phyloP scores from a whole-genome alignment of 768 basidiomycete genomes.

The Pholiota molesta region DNA sequence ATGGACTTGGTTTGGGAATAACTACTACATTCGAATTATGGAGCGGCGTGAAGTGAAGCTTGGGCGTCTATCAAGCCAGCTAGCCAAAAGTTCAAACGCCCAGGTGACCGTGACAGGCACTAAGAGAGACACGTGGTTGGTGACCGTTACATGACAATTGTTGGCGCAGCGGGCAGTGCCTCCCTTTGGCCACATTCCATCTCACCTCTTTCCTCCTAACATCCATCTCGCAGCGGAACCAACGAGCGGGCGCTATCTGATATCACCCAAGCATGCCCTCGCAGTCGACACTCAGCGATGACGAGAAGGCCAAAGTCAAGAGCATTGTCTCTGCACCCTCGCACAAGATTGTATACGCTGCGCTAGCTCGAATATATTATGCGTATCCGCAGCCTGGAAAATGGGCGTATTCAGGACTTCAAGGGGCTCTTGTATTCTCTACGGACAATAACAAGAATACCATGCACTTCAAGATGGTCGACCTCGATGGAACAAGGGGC shows the following conservation, averaged over 20 bases:
- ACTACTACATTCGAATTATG: no score
- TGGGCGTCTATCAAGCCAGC: not conserved
- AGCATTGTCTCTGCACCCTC: slow-evolving; percentile 52
- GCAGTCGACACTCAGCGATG: slow-evolving; percentile 65
- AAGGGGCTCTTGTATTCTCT: slow-evolving; percentile 82
- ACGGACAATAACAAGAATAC: slow-evolving; percentile 59
- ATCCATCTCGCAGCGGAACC: not conserved
- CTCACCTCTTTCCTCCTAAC: not conserved
- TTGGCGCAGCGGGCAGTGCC: slow-evolving; percentile 2
- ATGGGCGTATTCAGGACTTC: slow-evolving; percentile 88
- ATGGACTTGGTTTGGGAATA: no score
- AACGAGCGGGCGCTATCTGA: not conserved
- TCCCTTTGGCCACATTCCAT: not conserved
- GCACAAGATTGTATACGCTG: slow-evolving; percentile 82
- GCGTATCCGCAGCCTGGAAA: slow-evolving; percentile 74
- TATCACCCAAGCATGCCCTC: slow-evolving; percentile 59
- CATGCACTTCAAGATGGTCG: slow-evolving; percentile 77
- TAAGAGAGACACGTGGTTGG: not conserved
- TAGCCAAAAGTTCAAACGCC: no score
- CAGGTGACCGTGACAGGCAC: not conserved
- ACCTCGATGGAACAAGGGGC: slow-evolving; percentile 81
- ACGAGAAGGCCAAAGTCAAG: slow-evolving; percentile 82
- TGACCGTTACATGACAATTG: slow-evolving; percentile 6
- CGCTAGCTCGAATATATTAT: slow-evolving; percentile 88
- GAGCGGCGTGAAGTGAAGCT: no score